Evolutionary conservation across 768 basidiomycete species (phyloP), one percentile per base, ranked within the genome.

Genomic region (Tulasnella sp.): DNA sequence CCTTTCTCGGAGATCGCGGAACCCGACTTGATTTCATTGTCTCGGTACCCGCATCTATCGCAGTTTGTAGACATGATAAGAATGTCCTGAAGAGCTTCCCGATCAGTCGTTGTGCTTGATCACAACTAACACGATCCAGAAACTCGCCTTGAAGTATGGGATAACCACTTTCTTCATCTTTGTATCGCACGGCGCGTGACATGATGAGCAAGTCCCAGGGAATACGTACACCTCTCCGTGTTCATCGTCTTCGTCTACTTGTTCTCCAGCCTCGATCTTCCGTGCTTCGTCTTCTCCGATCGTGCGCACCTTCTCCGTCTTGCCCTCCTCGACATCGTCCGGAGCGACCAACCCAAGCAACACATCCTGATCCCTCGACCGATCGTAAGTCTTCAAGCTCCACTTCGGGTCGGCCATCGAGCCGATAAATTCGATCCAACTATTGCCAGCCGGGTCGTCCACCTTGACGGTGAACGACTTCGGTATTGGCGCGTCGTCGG

Each of bases 61-160:
- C 98, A 99, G 85, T 98, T 98, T 8, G 97, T 97, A 34, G 97
- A 97, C 96, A 98, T 98, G 86, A 99, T 97, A 78, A 99, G 87
- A 79, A 96, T 93, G 83, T 99, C 96, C 97, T 98, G 54, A 60
- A 28, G 16, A 46, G 16, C 16, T 46, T 46, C 16, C 1, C 16
- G 1, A 14, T 46, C 16, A 20, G 18, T 2, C 46, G 16, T 20
- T 46, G 46, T 46, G 46, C 14, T 46, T 11, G 46, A 46, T 16
- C 18, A 46, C 46, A 20, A 46, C 12, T n/a, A n/a, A n/a, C n/a
- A n/a, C n/a, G n/a, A n/a, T n/a, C n/a, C n/a, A n/a, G n/a, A 54
- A 44, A 81, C 88, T 75, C 75, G 93, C 96, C 90, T 99, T 96
- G 90, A 99, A 99, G 86, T 99, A 96, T 0, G 98, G 98, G 83